Evolutionary conservation across 768 basidiomycete species (phyloP).

Genomic region (Pleurotus cornucopiae): DNA sequence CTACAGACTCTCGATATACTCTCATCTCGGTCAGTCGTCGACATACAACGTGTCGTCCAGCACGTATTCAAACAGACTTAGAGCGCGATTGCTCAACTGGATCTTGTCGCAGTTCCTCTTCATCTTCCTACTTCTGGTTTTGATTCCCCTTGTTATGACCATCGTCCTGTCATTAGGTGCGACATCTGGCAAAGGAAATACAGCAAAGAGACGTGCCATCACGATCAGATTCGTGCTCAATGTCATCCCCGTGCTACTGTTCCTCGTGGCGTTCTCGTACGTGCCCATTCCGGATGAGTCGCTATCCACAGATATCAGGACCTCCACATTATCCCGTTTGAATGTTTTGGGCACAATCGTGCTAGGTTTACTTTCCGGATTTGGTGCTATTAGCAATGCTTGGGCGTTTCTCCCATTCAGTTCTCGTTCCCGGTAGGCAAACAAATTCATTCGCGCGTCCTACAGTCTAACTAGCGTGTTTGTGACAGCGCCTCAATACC

Average conservation of each 20-base stretch:
- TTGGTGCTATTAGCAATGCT: conserved; percentile 66
- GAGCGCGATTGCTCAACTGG: conserved; percentile 68
- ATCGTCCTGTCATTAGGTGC: conserved; percentile 48
- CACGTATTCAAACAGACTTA: conserved; percentile 17
- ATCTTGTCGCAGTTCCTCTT: conserved; percentile 58
- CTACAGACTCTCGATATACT: conserved; percentile 62
- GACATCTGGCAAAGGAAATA: conserved; percentile 16
- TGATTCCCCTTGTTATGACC: conserved; percentile 62
- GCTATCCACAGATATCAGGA: conserved; percentile 33
- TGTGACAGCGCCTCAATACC: conserved; percentile 28
- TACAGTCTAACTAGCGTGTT: background rate
- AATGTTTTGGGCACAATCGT: conserved; percentile 74
- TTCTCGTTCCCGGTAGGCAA: conserved; percentile 21
- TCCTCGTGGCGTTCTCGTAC: conserved; percentile 57
- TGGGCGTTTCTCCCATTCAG: conserved; percentile 55
- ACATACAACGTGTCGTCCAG: too few relatives aligned
- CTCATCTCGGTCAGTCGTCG: conserved; percentile 43
- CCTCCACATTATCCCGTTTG: conserved; percentile 54
- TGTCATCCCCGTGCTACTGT: conserved; percentile 47
- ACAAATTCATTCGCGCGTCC: background rate
- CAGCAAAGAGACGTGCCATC: background rate
- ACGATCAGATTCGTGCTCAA: conserved; percentile 25
- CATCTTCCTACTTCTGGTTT: conserved; percentile 55
- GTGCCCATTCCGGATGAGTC: conserved; percentile 63
- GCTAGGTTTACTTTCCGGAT: conserved; percentile 77